Conservation (phyloP, 1,284 basidiomycete species). For the Trametes versicolor region DNA sequence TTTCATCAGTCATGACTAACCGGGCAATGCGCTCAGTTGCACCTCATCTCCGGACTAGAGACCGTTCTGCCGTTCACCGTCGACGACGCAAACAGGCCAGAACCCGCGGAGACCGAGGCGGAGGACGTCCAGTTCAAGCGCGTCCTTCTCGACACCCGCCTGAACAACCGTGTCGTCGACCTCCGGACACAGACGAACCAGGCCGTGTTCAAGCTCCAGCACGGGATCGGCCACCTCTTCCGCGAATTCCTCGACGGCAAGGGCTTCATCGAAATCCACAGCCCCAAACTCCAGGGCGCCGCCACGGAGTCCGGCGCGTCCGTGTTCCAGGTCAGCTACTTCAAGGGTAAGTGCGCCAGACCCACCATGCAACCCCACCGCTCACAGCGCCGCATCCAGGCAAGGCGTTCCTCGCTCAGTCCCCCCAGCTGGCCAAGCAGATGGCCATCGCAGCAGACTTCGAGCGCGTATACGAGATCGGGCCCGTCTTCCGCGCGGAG, state of each 20-base stretch:
- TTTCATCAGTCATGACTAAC: background rate
- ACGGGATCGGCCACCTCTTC: constrained; percentile 91
- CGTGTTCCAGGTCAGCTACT: constrained; percentile 98
- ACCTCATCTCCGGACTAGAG: constrained; percentile 84
- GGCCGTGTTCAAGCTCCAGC: constrained; percentile 94
- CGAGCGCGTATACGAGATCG: constrained; percentile 98
- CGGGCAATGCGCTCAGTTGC: constrained; percentile 62
- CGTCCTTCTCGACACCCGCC: constrained; percentile 91
- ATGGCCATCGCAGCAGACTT: constrained; percentile 99
- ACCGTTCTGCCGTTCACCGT: constrained; percentile 89
- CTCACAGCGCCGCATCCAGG: constrained; percentile 54
- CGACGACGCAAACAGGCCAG: constrained; percentile 91
- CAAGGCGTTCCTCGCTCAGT: constrained; percentile 94
- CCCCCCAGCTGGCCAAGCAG: constrained; percentile 97
- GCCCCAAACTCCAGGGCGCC: constrained; percentile 96
- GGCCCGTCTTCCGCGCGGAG: constrained; percentile 97
- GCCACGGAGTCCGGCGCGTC: constrained; percentile 97
- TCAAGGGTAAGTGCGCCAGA: constrained; percentile 76
- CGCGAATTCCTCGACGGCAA: constrained; percentile 82
- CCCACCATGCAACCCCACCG: background rate
- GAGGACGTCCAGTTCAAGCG: constrained; percentile 73
- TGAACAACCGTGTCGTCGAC: constrained; percentile 96
- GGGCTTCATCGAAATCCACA: constrained; percentile 95
- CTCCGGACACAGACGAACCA: constrained; percentile 97
- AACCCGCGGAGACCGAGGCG: constrained; percentile 75